Base-by-base conservation (phyloP, 2,329 filamentous ascomycete genomes). In the Fusarium pininemorale region DNA sequence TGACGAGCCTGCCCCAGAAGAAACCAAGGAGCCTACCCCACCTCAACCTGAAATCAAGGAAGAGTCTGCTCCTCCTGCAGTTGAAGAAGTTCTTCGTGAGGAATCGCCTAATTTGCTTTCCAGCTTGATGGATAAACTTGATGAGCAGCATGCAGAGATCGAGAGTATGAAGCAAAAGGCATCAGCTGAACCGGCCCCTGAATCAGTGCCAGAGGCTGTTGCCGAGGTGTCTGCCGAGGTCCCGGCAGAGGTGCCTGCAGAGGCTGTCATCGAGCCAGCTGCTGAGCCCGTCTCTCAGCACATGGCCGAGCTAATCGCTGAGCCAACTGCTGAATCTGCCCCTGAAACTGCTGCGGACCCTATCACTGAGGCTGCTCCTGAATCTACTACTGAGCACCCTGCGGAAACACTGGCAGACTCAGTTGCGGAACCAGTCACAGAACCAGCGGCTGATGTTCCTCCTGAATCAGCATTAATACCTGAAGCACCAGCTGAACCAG, bases 61-160 rank as follows among this genome's bases (percentile, higher is more conserved):
- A 15, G 80, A 81, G 24, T 60, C 59, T 24, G 79, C 79, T 38
- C 78, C 64, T 39, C 80, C 80, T 38, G 78, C 81, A 5, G 82
- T 83, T 20, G 83, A 84, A 41, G 65, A 68, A 24, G 20, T 54
- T 26, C 24, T 38, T 45, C 59, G 45, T 4, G 55, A 37, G 20
- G 66, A 39, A 12, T 69, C 66, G 32, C 81, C 83, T 13, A 85
- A 87, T 74, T 63, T 87, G 41, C 81, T 87, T 28, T 83, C 82
- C n/a, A 84, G 82, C n/a, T 76, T 87, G 3, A 83, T 87, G 73
- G 81, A 84, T 4, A 85, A 84, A 39, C 80, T 87, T 41, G 83
- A 86, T 63, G 81, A 83, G 38, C 84, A 86, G 65, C 78, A 73
- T 14, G 63, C 42, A 39, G 66, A 41, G 57, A 73, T 32, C 30